phyloP scores from a whole-genome alignment of 495 filamentous ascomycete genomes.

The Daldinia caldariorum region DNA sequence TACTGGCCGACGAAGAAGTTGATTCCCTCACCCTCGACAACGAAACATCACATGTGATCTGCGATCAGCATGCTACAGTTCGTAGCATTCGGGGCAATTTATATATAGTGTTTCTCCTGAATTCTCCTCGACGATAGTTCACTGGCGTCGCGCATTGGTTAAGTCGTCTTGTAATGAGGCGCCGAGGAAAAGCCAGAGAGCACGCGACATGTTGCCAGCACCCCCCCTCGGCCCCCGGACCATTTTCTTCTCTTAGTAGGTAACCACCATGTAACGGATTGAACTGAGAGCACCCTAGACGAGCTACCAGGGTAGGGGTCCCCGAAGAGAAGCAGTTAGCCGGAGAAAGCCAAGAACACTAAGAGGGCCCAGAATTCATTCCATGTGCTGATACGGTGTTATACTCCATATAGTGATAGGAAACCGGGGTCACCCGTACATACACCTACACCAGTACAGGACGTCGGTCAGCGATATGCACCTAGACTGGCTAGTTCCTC shows the following conservation, averaged over 20 bases:
- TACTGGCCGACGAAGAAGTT: background rate
- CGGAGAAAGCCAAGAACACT: background rate
- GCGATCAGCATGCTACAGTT: constrained; percentile 12
- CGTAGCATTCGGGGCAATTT: constrained; percentile 30
- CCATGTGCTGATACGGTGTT: background rate
- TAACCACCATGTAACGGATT: background rate
- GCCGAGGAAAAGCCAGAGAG: constrained; percentile 35
- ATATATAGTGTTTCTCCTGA: constrained; percentile 35
- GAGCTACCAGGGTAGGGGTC: background rate
- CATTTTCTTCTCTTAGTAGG: background rate
- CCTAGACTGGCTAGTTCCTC: constrained; percentile 12
- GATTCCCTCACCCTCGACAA: background rate
- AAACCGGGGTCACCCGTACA: background rate
- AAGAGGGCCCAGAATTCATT: constrained; percentile 5
- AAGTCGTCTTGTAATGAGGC: constrained; percentile 18
- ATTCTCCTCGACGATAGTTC: constrained; percentile 5
- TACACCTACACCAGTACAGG: constrained; percentile 1
- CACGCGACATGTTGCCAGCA: constrained; percentile 29
- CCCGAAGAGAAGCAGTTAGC: background rate
- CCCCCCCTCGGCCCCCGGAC: background rate
- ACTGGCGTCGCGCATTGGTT: constrained; percentile 25
- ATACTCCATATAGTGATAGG: too few relatives aligned
- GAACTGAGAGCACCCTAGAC: background rate
- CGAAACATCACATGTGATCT: constrained; percentile 42
- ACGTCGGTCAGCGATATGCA: constrained; percentile 36